Percentiles rank a stretch among this genome's conserved stretches.
phyloP scores from a whole-genome alignment of 2,329 filamentous ascomycete genomes.

The Reticulascus tulasneorum region DNA sequence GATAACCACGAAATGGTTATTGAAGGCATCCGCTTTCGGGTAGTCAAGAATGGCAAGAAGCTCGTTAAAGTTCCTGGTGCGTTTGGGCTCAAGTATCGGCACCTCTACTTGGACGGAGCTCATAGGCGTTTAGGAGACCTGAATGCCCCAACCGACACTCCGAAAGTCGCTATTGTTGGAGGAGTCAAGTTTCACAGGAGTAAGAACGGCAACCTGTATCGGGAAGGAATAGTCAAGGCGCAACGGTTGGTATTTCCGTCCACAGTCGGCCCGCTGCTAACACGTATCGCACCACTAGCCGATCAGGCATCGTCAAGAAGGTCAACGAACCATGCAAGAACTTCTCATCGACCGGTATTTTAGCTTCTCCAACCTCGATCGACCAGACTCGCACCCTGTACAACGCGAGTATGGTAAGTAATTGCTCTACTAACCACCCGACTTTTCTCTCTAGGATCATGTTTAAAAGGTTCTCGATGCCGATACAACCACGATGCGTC shows the following conservation, averaged over 20 bases:
- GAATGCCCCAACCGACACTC: constrained; percentile 62
- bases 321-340: constrained; percentile 69
- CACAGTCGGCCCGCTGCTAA: constrained; percentile 31
- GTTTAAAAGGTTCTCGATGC: constrained; percentile 75
- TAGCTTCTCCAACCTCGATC: constrained; percentile 37
- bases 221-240: constrained; percentile 68
- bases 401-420: constrained; percentile 30
- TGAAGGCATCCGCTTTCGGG: constrained; percentile 68
- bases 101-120: constrained; percentile 11
- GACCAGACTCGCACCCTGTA: constrained; percentile 11
- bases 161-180: constrained; percentile 67
- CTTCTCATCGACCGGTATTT: constrained; percentile 67
- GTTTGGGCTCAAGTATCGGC: constrained; percentile 25
- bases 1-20: constrained; percentile 60
- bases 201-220: constrained; percentile 82
- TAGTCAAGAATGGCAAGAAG: constrained; percentile 77
- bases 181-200: constrained; percentile 81
- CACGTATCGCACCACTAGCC: constrained; percentile 29
- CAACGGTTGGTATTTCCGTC: constrained; percentile 60
- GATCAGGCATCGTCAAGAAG: constrained; percentile 61
- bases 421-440: constrained; percentile 39
- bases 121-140: constrained; percentile 46
- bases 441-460: constrained; percentile 62
- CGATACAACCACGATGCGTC: constrained; percentile 77
- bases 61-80: constrained; percentile 70